Evolutionary conservation across 2,329 filamentous ascomycete genomes (phyloP), one percentile per base, ranked within the genome.

Genomic region (Didymosphaeria variabile): DNA sequence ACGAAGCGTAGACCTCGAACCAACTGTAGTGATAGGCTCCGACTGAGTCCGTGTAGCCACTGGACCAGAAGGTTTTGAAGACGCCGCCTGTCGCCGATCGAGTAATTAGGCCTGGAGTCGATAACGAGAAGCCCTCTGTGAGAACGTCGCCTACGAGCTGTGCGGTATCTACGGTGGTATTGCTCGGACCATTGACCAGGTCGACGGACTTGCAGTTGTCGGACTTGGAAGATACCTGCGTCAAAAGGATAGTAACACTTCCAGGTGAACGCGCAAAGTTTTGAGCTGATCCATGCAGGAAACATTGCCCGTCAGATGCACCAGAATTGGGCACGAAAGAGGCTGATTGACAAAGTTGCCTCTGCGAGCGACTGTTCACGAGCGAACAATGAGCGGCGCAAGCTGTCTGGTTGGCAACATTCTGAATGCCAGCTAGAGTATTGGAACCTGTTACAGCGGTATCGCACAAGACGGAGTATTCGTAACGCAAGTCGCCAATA

Each of bases 341-440:
- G 7, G 70, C 68, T 36, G 61, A 65, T 47, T 69, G 57, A 51
- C 74, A 76, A 5, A 66, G 60, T 21, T 68, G 64, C n/a, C 66
- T 59, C 21, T 64, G 63, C 19, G 65, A 63, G 15, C 56, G 57
- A 19, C 71, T 62, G 40, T 77, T 74, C 13, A 73, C 34, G 19
- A 70, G 61, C 9, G 74, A 74, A 51, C 74, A 77, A 59, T 72
- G 67, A 12, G 64, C 69, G 54, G 71, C 66, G 55, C 73, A 76
- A 4, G 68, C 64, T 9, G 71, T 72, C 21, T 65, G 59, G 50
- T 65, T 64, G 1, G 71, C 63, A 2, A 69, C 64, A 3, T 62
- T 68, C 26, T 65, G 63, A 4, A 62, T 29, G 2, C 36, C 55
- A 10, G 65, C 63, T 5, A 72, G 38, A 9, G 64, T 63, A 29